Percentiles rank a stretch among this genome's conserved stretches.
Conservation (phyloP, 139 green algal species). For the Astrephomene gubernaculifera region DNA sequence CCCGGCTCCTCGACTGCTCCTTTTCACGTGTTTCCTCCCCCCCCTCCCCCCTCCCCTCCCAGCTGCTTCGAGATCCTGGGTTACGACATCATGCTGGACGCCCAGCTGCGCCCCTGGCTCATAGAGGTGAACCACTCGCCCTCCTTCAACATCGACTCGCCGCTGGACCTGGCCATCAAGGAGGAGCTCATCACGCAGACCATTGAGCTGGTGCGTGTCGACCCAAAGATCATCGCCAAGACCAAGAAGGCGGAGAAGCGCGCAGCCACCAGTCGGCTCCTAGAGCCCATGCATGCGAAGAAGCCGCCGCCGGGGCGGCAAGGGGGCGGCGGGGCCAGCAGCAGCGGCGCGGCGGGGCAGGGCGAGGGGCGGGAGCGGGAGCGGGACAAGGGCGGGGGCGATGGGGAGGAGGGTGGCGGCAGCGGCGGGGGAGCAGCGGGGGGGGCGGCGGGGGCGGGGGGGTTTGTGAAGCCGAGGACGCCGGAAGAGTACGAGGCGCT, state of each 20-base stretch:
- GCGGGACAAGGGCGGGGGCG: background rate
- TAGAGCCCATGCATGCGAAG: slow-evolving; percentile 55
- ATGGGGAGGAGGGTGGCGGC: slow-evolving; percentile 6
- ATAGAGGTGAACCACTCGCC: slow-evolving; percentile 91
- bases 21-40: too few relatives aligned
- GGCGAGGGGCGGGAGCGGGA: background rate
- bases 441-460: background rate
- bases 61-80: slow-evolving; percentile 85
- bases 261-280: slow-evolving; percentile 45
- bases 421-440: background rate
- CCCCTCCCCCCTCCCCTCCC: too few relatives aligned
- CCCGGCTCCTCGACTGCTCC: too few relatives aligned
- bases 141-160: slow-evolving; percentile 78
- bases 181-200: slow-evolving; percentile 58
- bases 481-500: slow-evolving; percentile 48
- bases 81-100: slow-evolving; percentile 79
- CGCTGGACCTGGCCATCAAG: slow-evolving; percentile 75
- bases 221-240: slow-evolving; percentile 59
- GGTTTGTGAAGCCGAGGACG: slow-evolving; percentile 27
- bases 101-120: slow-evolving; percentile 79
- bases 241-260: slow-evolving; percentile 59
- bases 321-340: slow-evolving; percentile 1
- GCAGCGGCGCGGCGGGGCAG: background rate
- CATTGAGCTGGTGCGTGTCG: slow-evolving; percentile 60
- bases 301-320: background rate